phyloP scores from a whole-genome alignment of 2,329 filamentous ascomycete genomes.

The Aurifilum marmelostoma region DNA sequence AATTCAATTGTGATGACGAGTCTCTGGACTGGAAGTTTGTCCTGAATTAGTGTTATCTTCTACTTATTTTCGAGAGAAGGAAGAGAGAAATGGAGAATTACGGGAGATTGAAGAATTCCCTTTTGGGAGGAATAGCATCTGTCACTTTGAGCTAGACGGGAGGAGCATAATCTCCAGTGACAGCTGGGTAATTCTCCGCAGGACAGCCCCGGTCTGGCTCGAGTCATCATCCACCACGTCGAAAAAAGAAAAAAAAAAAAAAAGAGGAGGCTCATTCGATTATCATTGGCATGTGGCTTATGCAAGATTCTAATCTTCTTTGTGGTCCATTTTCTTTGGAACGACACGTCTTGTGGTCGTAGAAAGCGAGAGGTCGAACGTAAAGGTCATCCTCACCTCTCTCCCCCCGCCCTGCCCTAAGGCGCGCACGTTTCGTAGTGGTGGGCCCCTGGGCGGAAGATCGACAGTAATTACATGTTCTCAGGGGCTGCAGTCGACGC shows the following conservation, averaged over 20 bases:
- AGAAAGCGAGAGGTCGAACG: too few species aligned
- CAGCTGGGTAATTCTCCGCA: not conserved
- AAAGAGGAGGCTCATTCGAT: not conserved
- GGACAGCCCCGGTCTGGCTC: too few species aligned
- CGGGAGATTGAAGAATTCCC: not conserved
- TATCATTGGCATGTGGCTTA: not conserved
- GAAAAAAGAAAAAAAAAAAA: not conserved
- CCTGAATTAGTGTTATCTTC: not conserved
- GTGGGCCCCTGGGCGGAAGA: conserved; percentile 6
- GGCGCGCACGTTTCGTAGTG: conserved; percentile 9
- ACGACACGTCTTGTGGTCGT: too few species aligned
- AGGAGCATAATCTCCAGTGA: not conserved
- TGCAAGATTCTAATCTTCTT: not conserved
- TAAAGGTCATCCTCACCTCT: not conserved
- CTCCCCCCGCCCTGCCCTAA: not conserved
- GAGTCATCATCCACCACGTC: not conserved
- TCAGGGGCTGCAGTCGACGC: not conserved
- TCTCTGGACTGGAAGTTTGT: not conserved
- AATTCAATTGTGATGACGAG: not conserved
- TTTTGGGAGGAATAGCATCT: not conserved
- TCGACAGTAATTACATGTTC: not conserved
- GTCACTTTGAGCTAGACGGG: not conserved
- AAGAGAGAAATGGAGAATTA: not conserved
- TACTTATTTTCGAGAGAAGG: too few species aligned
- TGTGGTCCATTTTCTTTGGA: too few species aligned